Evolutionary conservation across 345 rosid species (phyloP), one percentile per base, ranked within the genome.

Genomic region (Durio zibethinus): DNA sequence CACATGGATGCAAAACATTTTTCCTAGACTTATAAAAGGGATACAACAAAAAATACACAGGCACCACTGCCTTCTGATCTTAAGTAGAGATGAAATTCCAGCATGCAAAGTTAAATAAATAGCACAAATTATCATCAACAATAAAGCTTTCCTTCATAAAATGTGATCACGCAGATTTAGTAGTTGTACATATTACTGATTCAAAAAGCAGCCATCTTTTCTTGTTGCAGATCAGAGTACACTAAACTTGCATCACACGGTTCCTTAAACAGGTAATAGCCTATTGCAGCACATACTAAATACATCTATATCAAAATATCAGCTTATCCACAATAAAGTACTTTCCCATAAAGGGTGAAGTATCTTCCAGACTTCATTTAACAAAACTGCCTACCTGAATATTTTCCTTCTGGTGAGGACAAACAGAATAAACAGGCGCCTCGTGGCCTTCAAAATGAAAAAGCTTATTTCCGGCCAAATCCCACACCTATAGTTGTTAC

Each of bases 321-420:
- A 23, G 72, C 69, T 36, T 64, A 36, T 64, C 10, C 69, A 64
- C 45, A 35, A 35, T 54, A 35, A 65, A 9, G 38, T 9, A 36
- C 27, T 10, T 38, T 21, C 31, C 62, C 31, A 18, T 21, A 65
- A 65, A 21, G 50, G 18, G 18, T 40, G 25, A 66, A 66, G 40
- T 15, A 45, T 25, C 73, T 21, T 35, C 35, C 45, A 21, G 43
- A 50, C 14, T 33, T 73, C 5, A 38, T 20, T 11, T 33, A 11
- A 7, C 4, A 7, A 67, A 73, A 25, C 14, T 5, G 16, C 16
- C 25, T 65, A 94, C 98, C 97, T 94, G 97, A 82, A 91, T 87
- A 80, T 74, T 93, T 76, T 91, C 97, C 84, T 90, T 91, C 86
- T 91, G 89, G 78, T 94, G 97, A 87, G 97, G 97, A 79, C 95